These are phyloP conservation scores for Arthrobotrys entomopaga DNA, from an alignment of 2,329 filamentous ascomycete genomes.

Conservation along the genomic window DNA sequence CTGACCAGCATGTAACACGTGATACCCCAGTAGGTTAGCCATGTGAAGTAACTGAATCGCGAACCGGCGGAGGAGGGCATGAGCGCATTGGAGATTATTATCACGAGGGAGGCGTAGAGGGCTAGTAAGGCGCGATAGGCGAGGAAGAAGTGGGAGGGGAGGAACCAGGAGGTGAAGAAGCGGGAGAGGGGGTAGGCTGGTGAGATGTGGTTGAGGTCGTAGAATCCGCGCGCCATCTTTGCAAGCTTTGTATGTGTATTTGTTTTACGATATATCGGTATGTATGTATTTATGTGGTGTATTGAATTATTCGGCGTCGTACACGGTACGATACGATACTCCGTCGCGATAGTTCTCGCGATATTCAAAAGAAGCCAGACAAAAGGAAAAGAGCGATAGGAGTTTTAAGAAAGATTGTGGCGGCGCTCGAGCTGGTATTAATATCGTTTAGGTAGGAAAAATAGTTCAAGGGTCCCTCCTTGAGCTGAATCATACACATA, in stretches of 20 bases:
- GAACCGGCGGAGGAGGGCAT: conserved; percentile 66
- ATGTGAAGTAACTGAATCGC: conserved; percentile 84
- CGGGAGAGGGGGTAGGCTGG: conserved; percentile 66
- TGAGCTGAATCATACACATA: background rate
- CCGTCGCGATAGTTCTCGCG: too few species aligned
- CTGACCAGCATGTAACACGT: conserved; percentile 75
- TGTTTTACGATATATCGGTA: too few species aligned
- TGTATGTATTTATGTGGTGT: too few species aligned
- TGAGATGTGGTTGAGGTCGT: conserved; percentile 52
- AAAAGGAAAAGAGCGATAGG: background rate
- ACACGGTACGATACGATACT: too few species aligned
- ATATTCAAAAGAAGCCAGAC: too few species aligned
- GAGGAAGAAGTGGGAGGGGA: conserved; percentile 74
- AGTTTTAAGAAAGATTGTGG: conserved; percentile 8
- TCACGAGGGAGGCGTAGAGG: conserved; percentile 76
- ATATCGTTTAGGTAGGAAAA: conserved; percentile 13
- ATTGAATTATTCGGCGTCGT: too few species aligned
- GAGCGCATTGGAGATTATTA: conserved; percentile 75
- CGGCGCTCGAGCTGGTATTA: conserved; percentile 23
- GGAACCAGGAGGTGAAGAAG: conserved; percentile 82
- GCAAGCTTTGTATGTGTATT: background rate
- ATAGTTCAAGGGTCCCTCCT: too few species aligned
- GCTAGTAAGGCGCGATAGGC: conserved; percentile 65
- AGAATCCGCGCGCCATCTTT: conserved; percentile 35
- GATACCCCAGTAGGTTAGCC: conserved; percentile 82